Percentiles rank a stretch among this genome's conserved stretches.
Evolutionary conservation across 2,329 filamentous ascomycete species (phyloP).

Genomic region (Monosporascus cannonballus): DNA sequence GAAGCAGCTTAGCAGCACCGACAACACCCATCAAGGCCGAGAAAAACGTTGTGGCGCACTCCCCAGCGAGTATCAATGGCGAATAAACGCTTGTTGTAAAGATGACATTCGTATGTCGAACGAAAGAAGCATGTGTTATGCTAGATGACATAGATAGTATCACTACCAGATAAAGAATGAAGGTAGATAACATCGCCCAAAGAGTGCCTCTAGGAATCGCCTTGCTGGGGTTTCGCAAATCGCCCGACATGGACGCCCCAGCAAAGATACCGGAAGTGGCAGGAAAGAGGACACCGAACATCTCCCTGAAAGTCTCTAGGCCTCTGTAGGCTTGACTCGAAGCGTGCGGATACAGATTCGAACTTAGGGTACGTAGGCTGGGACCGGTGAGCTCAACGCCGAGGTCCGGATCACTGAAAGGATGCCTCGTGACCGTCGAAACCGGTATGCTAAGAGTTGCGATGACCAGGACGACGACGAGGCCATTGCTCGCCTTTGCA

Average conservation of each 20-base stretch:
- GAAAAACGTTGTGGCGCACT: constrained; percentile 78
- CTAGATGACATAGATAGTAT: constrained; percentile 73
- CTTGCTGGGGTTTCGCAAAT: constrained; percentile 75
- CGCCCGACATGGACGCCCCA: constrained; percentile 86
- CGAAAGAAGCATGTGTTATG: constrained; percentile 67
- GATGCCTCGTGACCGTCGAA: constrained; percentile 62
- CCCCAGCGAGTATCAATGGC: constrained; percentile 68
- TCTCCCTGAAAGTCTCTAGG: constrained; percentile 66
- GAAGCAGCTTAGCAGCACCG: constrained; percentile 76
- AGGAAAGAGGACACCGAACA: constrained; percentile 84
- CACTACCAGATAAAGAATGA: constrained; percentile 69
- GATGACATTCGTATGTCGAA: constrained; percentile 72
- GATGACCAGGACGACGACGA: constrained; percentile 64
- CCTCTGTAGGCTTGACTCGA: constrained; percentile 56
- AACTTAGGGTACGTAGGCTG: constrained; percentile 61
- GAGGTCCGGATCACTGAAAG: constrained; percentile 57
- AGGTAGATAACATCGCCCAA: constrained; percentile 69
- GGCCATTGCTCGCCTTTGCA: constrained; percentile 70
- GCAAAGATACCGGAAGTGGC: constrained; percentile 54
- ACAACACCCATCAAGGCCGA: constrained; percentile 84
- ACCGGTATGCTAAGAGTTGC: constrained; percentile 77
- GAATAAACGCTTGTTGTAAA: constrained; percentile 75
- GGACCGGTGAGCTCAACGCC: constrained; percentile 73
- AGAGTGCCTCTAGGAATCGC: constrained; percentile 81
- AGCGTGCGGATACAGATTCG: constrained; percentile 69